Conservation (phyloP, 1,284 basidiomycete species). For the Austroboletus niveus region DNA sequence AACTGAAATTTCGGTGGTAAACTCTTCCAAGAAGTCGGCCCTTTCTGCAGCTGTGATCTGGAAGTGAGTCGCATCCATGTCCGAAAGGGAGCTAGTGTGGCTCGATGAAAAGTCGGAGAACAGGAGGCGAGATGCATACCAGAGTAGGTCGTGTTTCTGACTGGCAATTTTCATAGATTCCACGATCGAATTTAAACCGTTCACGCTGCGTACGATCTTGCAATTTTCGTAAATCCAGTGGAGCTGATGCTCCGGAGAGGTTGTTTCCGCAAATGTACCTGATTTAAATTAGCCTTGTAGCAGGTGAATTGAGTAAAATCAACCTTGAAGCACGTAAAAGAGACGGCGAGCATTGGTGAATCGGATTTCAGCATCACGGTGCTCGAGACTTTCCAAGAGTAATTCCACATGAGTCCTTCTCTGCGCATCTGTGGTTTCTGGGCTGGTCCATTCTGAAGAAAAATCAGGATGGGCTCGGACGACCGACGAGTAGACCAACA, state of each 20-base stretch:
- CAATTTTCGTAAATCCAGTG: slow-evolving; percentile 97
- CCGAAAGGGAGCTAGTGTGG: slow-evolving; percentile 59
- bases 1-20: slow-evolving; percentile 87
- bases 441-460: slow-evolving; percentile 71
- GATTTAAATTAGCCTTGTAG: slow-evolving; percentile 22
- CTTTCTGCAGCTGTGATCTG: slow-evolving; percentile 69
- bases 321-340: slow-evolving; percentile 91
- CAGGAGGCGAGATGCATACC: slow-evolving; percentile 41
- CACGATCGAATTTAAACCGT: slow-evolving; percentile 83
- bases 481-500: slow-evolving; percentile 21
- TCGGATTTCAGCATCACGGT: slow-evolving; percentile 78
- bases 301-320: slow-evolving; percentile 8
- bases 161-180: slow-evolving; percentile 90
- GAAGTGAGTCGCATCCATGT: slow-evolving; percentile 66
- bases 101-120: slow-evolving; percentile 2
- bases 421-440: slow-evolving; percentile 50
- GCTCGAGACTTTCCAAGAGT: slow-evolving; percentile 83
- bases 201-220: slow-evolving; percentile 79
- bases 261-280: slow-evolving; percentile 93
- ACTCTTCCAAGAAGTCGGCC: slow-evolving; percentile 80
- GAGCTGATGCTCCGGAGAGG: slow-evolving; percentile 89
- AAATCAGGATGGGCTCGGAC: slow-evolving; percentile 1
- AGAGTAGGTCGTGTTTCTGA: slow-evolving; percentile 83
- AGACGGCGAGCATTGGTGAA: slow-evolving; percentile 86
- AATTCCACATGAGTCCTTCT: slow-evolving; percentile 74